These are phyloP conservation scores for Trichoderma sp. DNA, from an alignment of 2,329 filamentous ascomycete species.

Conservation along the genomic window DNA sequence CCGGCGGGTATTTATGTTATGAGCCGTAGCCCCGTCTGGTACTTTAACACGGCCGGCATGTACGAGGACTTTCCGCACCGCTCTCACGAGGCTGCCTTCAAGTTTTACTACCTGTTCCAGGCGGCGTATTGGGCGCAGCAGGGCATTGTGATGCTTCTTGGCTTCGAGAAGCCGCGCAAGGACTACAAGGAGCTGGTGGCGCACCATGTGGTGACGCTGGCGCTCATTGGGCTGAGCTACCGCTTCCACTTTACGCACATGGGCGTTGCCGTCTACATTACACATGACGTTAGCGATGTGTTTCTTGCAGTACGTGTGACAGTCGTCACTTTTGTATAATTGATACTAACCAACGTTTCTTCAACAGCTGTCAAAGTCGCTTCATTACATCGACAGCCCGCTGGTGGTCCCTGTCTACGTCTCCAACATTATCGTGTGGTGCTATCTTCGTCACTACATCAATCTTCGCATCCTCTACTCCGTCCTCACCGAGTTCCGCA, in stretches of 20 bases:
- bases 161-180: constrained; percentile 87
- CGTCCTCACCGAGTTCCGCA: constrained; percentile 69
- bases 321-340: neutral
- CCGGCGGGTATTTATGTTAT: constrained; percentile 86
- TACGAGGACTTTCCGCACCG: constrained; percentile 83
- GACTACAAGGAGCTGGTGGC: constrained; percentile 89
- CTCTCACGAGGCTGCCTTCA: constrained; percentile 75
- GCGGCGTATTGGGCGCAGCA: constrained; percentile 94
- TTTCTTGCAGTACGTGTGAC: constrained; percentile 67
- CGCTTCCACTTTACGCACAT: constrained; percentile 96
- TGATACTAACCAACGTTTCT: neutral
- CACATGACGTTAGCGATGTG: constrained; percentile 89
- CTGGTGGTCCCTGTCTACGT: constrained; percentile 78
- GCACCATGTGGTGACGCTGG: constrained; percentile 83
- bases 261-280: constrained; percentile 88
- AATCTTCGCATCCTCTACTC: constrained; percentile 74
- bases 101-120: constrained; percentile 91
- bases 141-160: constrained; percentile 77
- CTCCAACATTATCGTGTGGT: constrained; percentile 77
- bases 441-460: constrained; percentile 82
- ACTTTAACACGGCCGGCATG: constrained; percentile 86
- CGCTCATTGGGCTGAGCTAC: constrained; percentile 80
- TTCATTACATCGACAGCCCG: constrained; percentile 80
- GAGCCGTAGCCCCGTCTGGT: constrained; percentile 83
- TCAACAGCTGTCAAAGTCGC: constrained; percentile 65